A percentile compares a stretch with the other conserved stretches of the same genome.
Conservation (phyloP, 1,139 yeast genomes). For the Blastobotrys illinoisensis region DNA sequence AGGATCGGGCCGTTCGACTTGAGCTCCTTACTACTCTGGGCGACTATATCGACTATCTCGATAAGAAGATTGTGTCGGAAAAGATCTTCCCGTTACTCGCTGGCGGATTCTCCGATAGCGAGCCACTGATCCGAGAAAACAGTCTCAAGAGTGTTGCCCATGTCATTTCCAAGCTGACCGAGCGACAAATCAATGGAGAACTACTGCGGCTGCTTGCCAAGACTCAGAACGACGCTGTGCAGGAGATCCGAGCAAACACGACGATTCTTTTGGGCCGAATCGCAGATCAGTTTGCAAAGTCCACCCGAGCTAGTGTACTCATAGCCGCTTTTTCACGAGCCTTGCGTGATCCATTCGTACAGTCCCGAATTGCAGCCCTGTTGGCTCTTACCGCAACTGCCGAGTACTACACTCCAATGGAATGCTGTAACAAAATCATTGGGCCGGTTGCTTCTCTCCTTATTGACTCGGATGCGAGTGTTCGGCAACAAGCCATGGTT, state of each 20-base stretch:
- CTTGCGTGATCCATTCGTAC: slow-evolving; percentile 71
- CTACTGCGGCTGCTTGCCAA: slow-evolving; percentile 75
- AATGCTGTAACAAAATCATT: slow-evolving; percentile 74
- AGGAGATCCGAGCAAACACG: slow-evolving; percentile 83
- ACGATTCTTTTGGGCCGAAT: slow-evolving; percentile 69
- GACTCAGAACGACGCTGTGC: slow-evolving; percentile 78
- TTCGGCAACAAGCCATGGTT: slow-evolving; percentile 64
- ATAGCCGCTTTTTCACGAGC: slow-evolving; percentile 86
- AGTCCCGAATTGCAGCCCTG: slow-evolving; percentile 72
- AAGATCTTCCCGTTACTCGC: slow-evolving; percentile 62
- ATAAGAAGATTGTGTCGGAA: slow-evolving; percentile 60
- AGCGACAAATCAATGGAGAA: slow-evolving; percentile 83
- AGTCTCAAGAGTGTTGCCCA: slow-evolving; percentile 67
- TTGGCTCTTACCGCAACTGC: slow-evolving; percentile 64
- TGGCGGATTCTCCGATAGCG: slow-evolving; percentile 82
- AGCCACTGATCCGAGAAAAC: slow-evolving; percentile 71
- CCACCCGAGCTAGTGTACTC: slow-evolving; percentile 48
- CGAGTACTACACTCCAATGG: slow-evolving; percentile 64
- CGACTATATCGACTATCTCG: slow-evolving; percentile 45
- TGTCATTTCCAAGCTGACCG: slow-evolving; percentile 61
- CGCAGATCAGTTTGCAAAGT: slow-evolving; percentile 52
- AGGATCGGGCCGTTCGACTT: slow-evolving; percentile 74
- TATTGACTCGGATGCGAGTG: slow-evolving; percentile 66
- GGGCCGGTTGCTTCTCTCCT: slow-evolving; percentile 83
- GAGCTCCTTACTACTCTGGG: slow-evolving; percentile 62